Evolutionary conservation across 805 yeast species (phyloP), one percentile per base, ranked within the genome.

Genomic region (Pichia phayaonensis): DNA sequence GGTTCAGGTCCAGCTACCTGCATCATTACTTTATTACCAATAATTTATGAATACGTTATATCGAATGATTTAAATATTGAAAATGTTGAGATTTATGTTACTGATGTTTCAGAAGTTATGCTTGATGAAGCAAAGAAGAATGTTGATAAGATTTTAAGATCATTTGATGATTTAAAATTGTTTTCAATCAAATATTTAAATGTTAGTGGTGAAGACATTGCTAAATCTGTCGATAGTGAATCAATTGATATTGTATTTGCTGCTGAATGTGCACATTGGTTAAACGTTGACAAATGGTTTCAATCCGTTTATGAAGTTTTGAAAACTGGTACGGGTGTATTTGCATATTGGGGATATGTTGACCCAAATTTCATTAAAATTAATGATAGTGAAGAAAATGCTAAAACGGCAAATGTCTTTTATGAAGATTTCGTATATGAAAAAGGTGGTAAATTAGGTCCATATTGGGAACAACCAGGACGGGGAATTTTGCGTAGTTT

Each of bases 221-320:
- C 60, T 21, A 54, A 57, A 16, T 34, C 50, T 3, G 49, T 61
- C 7, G 55, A 58, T 22, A 52, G 34, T 1, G 60, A 58, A 40
- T 58, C 63, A 3, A 67, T 81, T 8, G 95, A 85, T 61, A 53
- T 88, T 58, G 71, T 88, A 15, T 76, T 89, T 2, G 86, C 83
- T n/a, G 95, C 90, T 0, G 90, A 90, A 62, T 84, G 90, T 52
- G 80, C 77, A n/a, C 97, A 90, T 66, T 90, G 96, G 96, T 77
- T 87, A 51, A 64, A 57, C 56, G 59, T 54, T 23, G 59, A 31
- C 13, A 54, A 42, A 24, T 61, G 60, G 66, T 57, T 60, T 29
- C 50, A 36, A 38, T 72, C 66, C 63, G 61, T 69, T 48, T 57
- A 59, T 45, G 62, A 71, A 31, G 62, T 71, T 38, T 65, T 71